Percentiles rank a stretch among this genome's conserved stretches.
Evolutionary conservation across 768 basidiomycete genomes (phyloP).

Genomic region (Hebeloma cylindrosporum): DNA sequence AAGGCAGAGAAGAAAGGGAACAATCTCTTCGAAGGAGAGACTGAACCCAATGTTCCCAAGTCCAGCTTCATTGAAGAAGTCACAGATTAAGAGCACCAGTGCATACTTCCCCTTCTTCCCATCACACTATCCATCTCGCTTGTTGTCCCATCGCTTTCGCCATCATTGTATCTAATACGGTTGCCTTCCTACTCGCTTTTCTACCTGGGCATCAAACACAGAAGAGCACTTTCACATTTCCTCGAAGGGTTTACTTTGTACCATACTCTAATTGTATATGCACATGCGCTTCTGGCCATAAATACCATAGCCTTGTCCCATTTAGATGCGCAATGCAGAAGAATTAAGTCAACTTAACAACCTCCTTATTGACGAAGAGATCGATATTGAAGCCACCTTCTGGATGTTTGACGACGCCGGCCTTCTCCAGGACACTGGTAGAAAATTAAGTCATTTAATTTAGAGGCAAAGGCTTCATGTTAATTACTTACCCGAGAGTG

Average conservation of each 20-base stretch:
- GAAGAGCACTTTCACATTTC: neutral
- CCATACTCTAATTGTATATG: slow-evolving; percentile 6
- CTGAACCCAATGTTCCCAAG: slow-evolving; percentile 15
- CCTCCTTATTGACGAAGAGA: slow-evolving; percentile 55
- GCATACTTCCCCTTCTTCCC: neutral
- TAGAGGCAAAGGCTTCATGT: neutral
- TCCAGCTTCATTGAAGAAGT: slow-evolving; percentile 27
- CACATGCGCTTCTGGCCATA: neutral
- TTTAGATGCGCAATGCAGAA: too few species aligned
- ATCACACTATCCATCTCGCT: neutral
- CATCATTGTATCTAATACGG: slow-evolving; percentile 5
- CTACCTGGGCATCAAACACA: neutral
- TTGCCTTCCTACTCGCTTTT: slow-evolving; percentile 1
- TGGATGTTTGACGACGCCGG: slow-evolving; percentile 66
- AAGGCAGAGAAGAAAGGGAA: slow-evolving; percentile 36
- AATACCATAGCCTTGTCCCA: too few species aligned
- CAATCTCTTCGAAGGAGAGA: slow-evolving; percentile 18
- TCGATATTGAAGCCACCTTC: slow-evolving; percentile 54
- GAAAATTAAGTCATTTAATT: neutral
- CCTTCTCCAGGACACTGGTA: slow-evolving; percentile 67
- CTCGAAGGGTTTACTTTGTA: slow-evolving; percentile 2
- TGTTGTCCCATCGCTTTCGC: slow-evolving; percentile 12
- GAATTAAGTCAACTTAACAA: slow-evolving; percentile 51
- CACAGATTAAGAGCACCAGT: slow-evolving; percentile 12
- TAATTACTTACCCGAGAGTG: slow-evolving; percentile 71